phyloP scores from a whole-genome alignment of 2,329 filamentous ascomycete species.

The Taxawa tesnikishii region DNA sequence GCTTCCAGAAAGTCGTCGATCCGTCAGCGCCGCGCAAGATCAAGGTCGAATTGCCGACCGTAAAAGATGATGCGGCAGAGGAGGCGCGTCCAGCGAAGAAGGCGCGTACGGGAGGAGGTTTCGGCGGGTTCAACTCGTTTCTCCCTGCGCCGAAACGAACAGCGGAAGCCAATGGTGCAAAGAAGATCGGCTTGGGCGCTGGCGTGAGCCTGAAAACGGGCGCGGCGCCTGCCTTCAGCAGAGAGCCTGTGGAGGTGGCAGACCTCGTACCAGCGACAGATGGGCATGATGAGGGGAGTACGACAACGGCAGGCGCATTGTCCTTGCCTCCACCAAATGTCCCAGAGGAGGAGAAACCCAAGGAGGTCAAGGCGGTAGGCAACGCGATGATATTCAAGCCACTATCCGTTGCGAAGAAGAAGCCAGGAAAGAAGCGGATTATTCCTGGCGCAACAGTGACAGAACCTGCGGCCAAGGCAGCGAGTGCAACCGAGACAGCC shows the following conservation, averaged over 20 bases:
- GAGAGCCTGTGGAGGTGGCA: conserved; percentile 32
- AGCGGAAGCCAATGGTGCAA: conserved; percentile 11
- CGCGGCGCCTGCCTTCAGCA: conserved; percentile 66
- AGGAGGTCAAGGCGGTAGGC: conserved; percentile 56
- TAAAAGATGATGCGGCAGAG: conserved; percentile 30
- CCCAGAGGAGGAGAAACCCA: conserved; percentile 26
- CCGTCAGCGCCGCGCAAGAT: conserved; percentile 74
- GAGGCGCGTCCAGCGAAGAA: conserved; percentile 58
- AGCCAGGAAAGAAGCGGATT: conserved; percentile 47
- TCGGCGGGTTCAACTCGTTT: conserved; percentile 75
- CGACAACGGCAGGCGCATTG: conserved; percentile 1
- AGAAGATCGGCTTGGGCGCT: conserved; percentile 29
- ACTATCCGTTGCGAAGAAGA: conserved; percentile 64
- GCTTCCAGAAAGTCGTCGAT: conserved; percentile 71
- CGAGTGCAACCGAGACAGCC: conserved; percentile 11
- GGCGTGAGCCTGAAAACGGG: conserved; percentile 72
- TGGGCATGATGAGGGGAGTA: conserved; percentile 7
- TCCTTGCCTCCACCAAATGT: too few species aligned
- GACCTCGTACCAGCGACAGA: conserved; percentile 11
- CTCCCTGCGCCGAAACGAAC: conserved; percentile 68
- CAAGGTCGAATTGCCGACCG: conserved; percentile 59
- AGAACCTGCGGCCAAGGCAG: conserved; percentile 11
- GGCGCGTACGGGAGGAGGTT: conserved; percentile 50
- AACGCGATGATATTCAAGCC: conserved; percentile 84
- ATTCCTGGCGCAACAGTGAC: conserved; percentile 12